Evolutionary conservation across 1,284 basidiomycete species (phyloP).

Genomic region (Boletellus deceptivus): DNA sequence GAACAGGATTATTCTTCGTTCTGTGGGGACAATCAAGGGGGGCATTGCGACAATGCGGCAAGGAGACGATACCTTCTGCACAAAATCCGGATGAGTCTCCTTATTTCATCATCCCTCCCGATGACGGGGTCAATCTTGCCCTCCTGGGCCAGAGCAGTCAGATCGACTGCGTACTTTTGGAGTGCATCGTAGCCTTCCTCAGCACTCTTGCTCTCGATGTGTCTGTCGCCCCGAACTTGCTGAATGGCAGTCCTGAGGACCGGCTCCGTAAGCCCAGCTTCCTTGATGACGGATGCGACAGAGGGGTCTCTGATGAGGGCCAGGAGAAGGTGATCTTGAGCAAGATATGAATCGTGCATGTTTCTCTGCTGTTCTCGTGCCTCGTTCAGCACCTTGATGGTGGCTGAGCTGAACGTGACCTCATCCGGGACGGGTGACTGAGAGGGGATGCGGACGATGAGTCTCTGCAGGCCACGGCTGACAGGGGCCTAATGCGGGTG

Average conservation of each 20-base stretch:
- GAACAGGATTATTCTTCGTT: conserved; percentile 91
- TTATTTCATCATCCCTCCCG: conserved; percentile 88
- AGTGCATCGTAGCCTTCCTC: conserved; percentile 88
- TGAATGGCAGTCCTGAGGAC: conserved; percentile 79
- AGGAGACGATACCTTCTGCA: conserved; percentile 55
- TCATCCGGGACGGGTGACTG: conserved; percentile 87
- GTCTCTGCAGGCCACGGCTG: conserved; percentile 64
- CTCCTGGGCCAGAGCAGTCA: conserved; percentile 84
- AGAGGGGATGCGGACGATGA: conserved; percentile 74
- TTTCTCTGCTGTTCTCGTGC: conserved; percentile 82
- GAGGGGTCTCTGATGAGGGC: conserved; percentile 66
- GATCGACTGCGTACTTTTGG: conserved; percentile 80
- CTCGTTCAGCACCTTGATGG: conserved; percentile 72
- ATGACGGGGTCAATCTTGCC: conserved; percentile 95
- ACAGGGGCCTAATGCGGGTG: conserved; percentile 44
- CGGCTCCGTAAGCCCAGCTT: conserved; percentile 69
- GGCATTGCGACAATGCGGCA: neutral
- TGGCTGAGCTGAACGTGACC: conserved; percentile 58
- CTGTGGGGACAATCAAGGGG: conserved; percentile 37
- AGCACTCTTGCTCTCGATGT: conserved; percentile 79
- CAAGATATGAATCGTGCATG: conserved; percentile 92
- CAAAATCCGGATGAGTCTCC: conserved; percentile 66
- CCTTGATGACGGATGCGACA: conserved; percentile 69
- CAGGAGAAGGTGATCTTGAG: conserved; percentile 82
- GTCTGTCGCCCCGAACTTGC: conserved; percentile 76